Evolutionary conservation across 2,329 filamentous ascomycete genomes (phyloP).

Genomic region (Alternaria dauci): DNA sequence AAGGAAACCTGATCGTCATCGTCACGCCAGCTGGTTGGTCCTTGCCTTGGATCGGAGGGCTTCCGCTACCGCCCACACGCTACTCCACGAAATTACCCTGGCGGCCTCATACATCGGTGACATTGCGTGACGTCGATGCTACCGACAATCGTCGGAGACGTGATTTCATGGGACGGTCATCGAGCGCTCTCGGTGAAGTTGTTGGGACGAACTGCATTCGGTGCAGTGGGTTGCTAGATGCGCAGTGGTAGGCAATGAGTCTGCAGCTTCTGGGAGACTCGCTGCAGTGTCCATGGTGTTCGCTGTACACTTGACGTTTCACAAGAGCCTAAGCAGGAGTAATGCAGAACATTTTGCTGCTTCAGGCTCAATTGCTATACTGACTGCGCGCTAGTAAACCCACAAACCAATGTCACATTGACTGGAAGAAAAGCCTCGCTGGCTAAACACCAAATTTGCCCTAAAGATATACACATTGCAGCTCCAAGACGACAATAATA

Average conservation of each 20-base stretch:
- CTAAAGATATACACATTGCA: no score
- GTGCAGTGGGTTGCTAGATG: background rate
- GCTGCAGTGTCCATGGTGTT: background rate
- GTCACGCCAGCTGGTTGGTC: conserved; percentile 1
- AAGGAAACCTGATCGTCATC: background rate
- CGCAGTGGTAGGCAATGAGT: background rate
- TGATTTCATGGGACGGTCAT: background rate
- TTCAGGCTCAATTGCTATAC: no score
- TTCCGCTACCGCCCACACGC: background rate
- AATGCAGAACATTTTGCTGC: background rate
- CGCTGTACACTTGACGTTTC: background rate
- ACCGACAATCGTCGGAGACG: background rate
- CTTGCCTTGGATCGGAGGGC: background rate
- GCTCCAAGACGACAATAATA: no score
- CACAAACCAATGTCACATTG: no score
- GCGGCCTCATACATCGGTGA: background rate
- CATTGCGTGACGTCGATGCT: background rate
- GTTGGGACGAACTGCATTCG: background rate
- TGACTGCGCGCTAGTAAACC: no score
- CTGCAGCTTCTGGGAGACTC: background rate
- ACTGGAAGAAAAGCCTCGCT: no score
- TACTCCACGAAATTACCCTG: conserved; percentile 2
- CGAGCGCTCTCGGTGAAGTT: background rate
- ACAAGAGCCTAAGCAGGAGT: background rate
- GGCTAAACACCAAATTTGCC: no score